Conservation (phyloP, 2,329 filamentous ascomycete genomes). For the Teratosphaeria viscida region DNA sequence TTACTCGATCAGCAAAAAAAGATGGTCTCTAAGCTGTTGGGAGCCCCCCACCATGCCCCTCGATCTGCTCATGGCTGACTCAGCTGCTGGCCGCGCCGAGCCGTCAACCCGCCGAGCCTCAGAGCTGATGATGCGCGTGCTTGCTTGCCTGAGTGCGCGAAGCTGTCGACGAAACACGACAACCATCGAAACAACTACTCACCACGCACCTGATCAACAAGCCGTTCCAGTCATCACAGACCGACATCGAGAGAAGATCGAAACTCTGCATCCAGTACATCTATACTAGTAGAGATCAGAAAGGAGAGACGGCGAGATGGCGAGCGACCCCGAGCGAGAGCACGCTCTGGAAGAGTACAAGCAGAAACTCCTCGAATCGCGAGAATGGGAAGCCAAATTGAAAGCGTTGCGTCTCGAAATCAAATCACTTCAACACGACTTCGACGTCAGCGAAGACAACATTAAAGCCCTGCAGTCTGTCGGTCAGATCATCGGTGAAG, state of each 20-base stretch:
- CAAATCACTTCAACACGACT: constrained; percentile 89
- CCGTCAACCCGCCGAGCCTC: neutral
- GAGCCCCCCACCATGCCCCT: neutral
- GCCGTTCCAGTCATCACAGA: neutral
- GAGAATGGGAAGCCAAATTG: constrained; percentile 97
- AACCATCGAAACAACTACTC: neutral
- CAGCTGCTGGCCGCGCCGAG: neutral
- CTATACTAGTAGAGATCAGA: neutral
- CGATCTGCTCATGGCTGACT: neutral
- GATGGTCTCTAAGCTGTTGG: neutral
- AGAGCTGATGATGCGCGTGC: neutral
- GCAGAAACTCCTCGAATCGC: constrained; percentile 63
- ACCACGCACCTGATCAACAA: neutral
- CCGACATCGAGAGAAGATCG: neutral
- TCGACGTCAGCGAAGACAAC: constrained; percentile 95
- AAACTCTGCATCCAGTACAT: neutral
- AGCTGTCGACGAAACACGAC: neutral
- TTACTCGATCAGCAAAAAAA: neutral
- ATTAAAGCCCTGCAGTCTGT: constrained; percentile 99
- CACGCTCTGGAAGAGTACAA: constrained; percentile 45
- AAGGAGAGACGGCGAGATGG: constrained; percentile 11
- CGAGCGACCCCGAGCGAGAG: constrained; percentile 39
- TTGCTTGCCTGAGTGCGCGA: neutral
- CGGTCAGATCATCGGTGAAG: constrained; percentile 97
- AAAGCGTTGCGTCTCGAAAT: constrained; percentile 91